Conservation (phyloP, 1,139 yeast genomes). For the Hemisphaericaspora lyxosophila region DNA sequence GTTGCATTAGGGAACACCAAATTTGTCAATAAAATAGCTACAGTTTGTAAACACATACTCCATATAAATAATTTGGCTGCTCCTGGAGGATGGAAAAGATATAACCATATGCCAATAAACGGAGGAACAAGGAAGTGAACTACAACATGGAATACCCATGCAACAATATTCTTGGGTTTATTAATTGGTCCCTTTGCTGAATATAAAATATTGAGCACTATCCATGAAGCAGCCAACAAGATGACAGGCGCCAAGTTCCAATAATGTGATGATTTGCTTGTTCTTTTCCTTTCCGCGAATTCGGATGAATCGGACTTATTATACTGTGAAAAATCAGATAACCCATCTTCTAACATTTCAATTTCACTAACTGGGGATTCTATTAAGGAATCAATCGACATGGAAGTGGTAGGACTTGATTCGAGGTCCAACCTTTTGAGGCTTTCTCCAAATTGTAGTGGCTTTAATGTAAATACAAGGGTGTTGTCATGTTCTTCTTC, state of each 20-base stretch:
- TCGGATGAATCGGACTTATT: background rate
- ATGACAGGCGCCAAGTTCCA: conserved; percentile 22
- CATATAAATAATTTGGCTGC: conserved; percentile 50
- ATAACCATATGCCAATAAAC: conserved; percentile 59
- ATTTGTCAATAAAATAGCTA: conserved; percentile 60
- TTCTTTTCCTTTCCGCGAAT: background rate
- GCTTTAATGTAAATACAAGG: conserved; percentile 6
- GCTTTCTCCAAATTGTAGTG: conserved; percentile 5
- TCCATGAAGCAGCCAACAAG: conserved; percentile 37
- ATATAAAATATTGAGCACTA: conserved; percentile 39
- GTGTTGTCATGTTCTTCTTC: background rate
- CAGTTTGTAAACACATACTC: conserved; percentile 57
- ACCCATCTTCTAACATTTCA: conserved; percentile 5
- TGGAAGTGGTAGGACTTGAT: conserved; percentile 5
- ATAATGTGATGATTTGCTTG: background rate
- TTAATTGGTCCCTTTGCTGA: conserved; percentile 31
- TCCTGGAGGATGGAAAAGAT: conserved; percentile 64
- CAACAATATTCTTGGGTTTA: conserved; percentile 46
- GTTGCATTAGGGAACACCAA: conserved; percentile 65
- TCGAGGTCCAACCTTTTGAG: background rate
- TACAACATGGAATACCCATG: conserved; percentile 61
- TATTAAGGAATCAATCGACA: conserved; percentile 5
- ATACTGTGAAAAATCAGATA: conserved; percentile 5
- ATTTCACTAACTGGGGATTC: conserved; percentile 7
- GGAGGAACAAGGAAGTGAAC: conserved; percentile 60